Conservation (phyloP, 371 early-diverging fungal genomes). For the Mortierella sp. region DNA sequence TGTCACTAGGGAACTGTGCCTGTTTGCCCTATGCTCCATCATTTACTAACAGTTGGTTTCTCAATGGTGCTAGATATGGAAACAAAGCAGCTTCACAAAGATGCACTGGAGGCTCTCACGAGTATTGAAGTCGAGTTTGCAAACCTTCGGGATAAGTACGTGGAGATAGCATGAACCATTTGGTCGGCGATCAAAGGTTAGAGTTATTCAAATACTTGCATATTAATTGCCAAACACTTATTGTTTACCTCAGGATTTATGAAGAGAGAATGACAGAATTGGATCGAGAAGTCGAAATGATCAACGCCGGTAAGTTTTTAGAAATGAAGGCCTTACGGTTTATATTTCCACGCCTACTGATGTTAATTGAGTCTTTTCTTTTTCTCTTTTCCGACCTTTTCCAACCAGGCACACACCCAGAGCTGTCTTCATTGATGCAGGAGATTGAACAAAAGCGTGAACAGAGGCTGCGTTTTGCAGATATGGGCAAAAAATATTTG, state of each 20-base stretch:
- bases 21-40: neutral
- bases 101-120: slow-evolving; percentile 62
- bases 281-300: slow-evolving; percentile 70
- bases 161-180: neutral
- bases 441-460: slow-evolving; percentile 70
- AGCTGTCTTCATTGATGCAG: slow-evolving; percentile 66
- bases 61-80: slow-evolving; percentile 27
- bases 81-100: slow-evolving; percentile 56
- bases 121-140: slow-evolving; percentile 67
- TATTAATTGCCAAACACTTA: neutral
- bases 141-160: slow-evolving; percentile 63
- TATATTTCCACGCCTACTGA: neutral
- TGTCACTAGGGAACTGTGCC: neutral
- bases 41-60: neutral
- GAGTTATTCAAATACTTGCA: neutral
- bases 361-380: neutral
- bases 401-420: slow-evolving; percentile 67
- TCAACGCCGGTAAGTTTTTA: slow-evolving; percentile 62
- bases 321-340: neutral
- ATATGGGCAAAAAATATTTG: slow-evolving; percentile 66
- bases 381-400: neutral
- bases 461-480: slow-evolving; percentile 65
- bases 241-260: slow-evolving; percentile 62
- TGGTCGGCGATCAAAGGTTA: neutral
- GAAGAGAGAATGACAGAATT: slow-evolving; percentile 70